Evolutionary conservation across 2,329 filamentous ascomycete species (phyloP).

Genomic region (Diaporthe sp.): DNA sequence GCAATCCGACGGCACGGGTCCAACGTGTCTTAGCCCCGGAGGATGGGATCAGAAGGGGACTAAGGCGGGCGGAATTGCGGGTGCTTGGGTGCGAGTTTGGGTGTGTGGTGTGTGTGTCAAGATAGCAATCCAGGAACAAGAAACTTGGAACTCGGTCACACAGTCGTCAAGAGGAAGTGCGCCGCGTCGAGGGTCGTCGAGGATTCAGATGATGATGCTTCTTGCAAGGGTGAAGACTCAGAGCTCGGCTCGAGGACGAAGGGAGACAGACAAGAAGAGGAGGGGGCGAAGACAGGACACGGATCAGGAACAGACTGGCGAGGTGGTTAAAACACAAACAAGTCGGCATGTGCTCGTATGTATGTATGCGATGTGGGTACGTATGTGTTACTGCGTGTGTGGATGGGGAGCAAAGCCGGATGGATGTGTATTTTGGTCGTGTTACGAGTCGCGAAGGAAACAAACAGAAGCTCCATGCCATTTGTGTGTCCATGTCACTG

Average conservation of each 20-base stretch:
- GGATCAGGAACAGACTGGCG: background rate
- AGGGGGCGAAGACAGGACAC: background rate
- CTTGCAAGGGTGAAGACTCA: background rate
- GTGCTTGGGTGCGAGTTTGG: background rate
- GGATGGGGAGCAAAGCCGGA: background rate
- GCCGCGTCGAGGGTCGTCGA: background rate
- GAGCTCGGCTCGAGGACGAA: slow-evolving; percentile 19
- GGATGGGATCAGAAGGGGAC: slow-evolving; percentile 13
- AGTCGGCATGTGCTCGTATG: slow-evolving; percentile 18
- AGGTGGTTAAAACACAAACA: slow-evolving; percentile 4
- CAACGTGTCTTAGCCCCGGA: slow-evolving; percentile 28
- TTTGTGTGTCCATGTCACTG: slow-evolving; percentile 1
- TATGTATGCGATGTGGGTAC: background rate
- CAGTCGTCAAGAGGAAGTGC: slow-evolving; percentile 18
- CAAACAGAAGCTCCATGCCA: background rate
- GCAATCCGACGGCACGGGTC: slow-evolving; percentile 27
- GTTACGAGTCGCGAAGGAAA: slow-evolving; percentile 17
- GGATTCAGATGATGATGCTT: background rate
- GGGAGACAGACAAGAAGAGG: background rate
- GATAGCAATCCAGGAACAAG: slow-evolving; percentile 23
- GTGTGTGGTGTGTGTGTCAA: slow-evolving; percentile 19
- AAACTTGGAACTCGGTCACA: slow-evolving; percentile 30
- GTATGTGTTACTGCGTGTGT: background rate
- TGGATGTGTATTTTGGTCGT: slow-evolving; percentile 15
- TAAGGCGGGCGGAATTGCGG: slow-evolving; percentile 13